These are phyloP conservation scores for Flaveria bidentis DNA, from an alignment of 129 eudicot species.

Conservation along the genomic window DNA sequence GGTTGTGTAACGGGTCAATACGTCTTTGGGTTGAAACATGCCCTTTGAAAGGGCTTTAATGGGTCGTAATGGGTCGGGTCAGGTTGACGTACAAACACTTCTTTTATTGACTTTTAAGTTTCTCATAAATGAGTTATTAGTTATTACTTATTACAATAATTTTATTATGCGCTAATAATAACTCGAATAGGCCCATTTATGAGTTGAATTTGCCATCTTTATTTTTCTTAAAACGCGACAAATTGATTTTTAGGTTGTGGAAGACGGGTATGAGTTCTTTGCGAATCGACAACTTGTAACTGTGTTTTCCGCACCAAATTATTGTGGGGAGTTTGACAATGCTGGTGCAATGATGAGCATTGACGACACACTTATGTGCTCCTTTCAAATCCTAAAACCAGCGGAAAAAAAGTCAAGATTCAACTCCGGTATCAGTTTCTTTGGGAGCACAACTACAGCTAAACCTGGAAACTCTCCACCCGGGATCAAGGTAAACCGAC, in stretches of 20 bases:
- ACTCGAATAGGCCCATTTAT: neutral
- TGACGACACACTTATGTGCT: constrained; percentile 60
- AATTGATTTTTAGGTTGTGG: constrained; percentile 45
- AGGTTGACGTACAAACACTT: neutral
- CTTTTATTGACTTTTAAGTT: neutral
- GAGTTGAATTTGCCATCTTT: neutral
- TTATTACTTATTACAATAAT: neutral
- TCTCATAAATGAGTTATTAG: neutral
- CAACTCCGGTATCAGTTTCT: constrained; percentile 33
- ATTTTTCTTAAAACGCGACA: neutral
- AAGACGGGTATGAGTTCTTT: constrained; percentile 54
- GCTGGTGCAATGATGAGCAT: constrained; percentile 69
- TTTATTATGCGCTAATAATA: neutral
- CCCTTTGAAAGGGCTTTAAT: neutral
- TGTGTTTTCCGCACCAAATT: constrained; percentile 51
- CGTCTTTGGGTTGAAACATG: neutral
- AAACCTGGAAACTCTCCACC: constrained; percentile 49
- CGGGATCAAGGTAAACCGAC: constrained; percentile 37
- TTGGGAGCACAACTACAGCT: constrained; percentile 45
- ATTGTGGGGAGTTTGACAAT: constrained; percentile 53
- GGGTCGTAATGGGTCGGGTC: neutral
- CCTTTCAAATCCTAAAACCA: constrained; percentile 58
- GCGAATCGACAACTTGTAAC: constrained; percentile 52
- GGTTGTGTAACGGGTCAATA: constrained; percentile 8
- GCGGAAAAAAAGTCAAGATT: constrained; percentile 60